Conservation (phyloP, 2,329 filamentous ascomycete species). For the Clathrospora elynae region DNA sequence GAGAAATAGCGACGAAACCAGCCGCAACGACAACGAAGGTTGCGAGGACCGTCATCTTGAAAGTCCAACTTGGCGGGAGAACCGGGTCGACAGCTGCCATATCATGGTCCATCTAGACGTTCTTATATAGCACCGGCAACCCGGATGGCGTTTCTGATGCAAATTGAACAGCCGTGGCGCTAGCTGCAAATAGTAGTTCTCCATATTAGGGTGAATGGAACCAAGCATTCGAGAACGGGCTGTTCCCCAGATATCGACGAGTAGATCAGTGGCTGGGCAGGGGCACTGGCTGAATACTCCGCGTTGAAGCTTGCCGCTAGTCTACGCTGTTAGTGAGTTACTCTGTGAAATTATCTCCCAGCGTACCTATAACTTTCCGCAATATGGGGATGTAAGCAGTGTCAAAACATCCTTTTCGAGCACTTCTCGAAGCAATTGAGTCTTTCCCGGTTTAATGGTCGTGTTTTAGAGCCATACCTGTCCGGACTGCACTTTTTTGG, state of each 20-base stretch:
- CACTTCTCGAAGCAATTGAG: too few relatives aligned
- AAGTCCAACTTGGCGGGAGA: constrained; percentile 1
- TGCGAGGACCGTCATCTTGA: constrained; percentile 31
- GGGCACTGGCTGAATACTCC: constrained; percentile 29
- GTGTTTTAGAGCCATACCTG: not conserved
- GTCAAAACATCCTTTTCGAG: too few relatives aligned
- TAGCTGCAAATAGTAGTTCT: constrained; percentile 22
- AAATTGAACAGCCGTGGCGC: constrained; percentile 19
- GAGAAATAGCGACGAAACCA: constrained; percentile 23
- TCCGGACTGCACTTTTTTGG: not conserved
- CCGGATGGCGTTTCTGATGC: constrained; percentile 26
- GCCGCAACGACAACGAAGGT: constrained; percentile 28
- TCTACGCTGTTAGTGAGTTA: constrained; percentile 1
- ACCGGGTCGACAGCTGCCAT: constrained; percentile 4
- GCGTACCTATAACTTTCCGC: not conserved
- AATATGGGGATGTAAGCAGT: too few relatives aligned
- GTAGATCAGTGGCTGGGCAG: constrained; percentile 36
- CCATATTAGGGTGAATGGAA: constrained; percentile 29
- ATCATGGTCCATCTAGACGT: constrained; percentile 1
- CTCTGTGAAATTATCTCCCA: not conserved
- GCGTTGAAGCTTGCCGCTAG: not conserved
- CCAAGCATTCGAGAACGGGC: constrained; percentile 33
- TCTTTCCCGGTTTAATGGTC: too few relatives aligned
- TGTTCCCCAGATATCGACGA: constrained; percentile 28
- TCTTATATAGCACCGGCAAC: constrained; percentile 35